Evolutionary conservation across 2,329 filamentous ascomycete genomes (phyloP).

Genomic region (Aureobasidium leucospermi): DNA sequence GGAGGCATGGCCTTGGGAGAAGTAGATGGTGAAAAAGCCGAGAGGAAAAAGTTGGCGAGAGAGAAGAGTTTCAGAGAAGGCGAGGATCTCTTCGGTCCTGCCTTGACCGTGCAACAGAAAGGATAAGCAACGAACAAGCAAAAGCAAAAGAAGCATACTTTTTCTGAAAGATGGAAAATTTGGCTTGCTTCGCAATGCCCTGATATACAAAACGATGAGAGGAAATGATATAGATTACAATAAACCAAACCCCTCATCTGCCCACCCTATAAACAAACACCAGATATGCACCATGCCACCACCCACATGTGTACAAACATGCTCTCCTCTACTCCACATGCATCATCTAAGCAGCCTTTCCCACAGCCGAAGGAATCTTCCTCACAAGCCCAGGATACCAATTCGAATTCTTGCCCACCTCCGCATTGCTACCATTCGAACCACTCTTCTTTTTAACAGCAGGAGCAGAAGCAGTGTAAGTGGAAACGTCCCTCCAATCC

Average conservation of each 20-base stretch:
- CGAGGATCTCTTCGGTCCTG: constrained; percentile 40
- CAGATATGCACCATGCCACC: too few relatives aligned
- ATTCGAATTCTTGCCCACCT: not conserved
- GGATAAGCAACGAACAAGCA: not conserved
- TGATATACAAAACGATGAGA: too few relatives aligned
- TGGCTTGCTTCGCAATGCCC: too few relatives aligned
- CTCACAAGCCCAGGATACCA: constrained; percentile 3
- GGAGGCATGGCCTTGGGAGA: constrained; percentile 29
- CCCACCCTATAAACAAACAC: too few relatives aligned
- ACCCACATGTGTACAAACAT: too few relatives aligned
- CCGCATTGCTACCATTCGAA: too few relatives aligned
- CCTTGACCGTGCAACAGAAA: constrained; percentile 2
- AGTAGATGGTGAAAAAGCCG: constrained; percentile 35
- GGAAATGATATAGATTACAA: too few relatives aligned
- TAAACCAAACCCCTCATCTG: too few relatives aligned
- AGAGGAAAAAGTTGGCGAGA: constrained; percentile 37
- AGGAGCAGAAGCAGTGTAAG: not conserved
- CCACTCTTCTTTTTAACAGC: not conserved
- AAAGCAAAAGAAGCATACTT: not conserved
- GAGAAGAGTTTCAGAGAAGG: constrained; percentile 31
- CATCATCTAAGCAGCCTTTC: not conserved
- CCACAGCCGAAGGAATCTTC: constrained; percentile 2
- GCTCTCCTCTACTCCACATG: too few relatives aligned
- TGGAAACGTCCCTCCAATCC: not conserved
- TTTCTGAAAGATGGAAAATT: too few relatives aligned